Conservation (phyloP, 768 basidiomycete species). For the Pleurotus sapidus region DNA sequence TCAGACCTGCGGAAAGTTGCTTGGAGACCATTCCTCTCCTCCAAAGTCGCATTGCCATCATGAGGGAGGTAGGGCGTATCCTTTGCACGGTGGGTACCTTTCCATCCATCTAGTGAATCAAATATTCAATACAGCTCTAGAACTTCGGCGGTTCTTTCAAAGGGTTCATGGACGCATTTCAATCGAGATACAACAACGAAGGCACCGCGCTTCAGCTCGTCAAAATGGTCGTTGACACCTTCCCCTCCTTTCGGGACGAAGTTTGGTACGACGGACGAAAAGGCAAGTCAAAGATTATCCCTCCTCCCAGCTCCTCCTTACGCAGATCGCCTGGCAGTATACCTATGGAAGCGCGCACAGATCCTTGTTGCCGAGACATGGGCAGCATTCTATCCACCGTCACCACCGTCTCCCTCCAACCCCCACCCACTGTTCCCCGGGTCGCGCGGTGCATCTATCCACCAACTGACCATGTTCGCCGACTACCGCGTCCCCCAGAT, state of each 20-base stretch:
- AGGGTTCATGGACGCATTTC: slow-evolving; percentile 63
- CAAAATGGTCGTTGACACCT: slow-evolving; percentile 62
- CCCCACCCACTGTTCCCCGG: slow-evolving; percentile 76
- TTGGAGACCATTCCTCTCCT: slow-evolving; percentile 70
- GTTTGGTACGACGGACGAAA: slow-evolving; percentile 50
- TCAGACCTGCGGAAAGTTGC: slow-evolving; percentile 56
- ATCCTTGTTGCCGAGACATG: slow-evolving; percentile 90
- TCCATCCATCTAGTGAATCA: not conserved
- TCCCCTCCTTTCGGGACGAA: slow-evolving; percentile 79
- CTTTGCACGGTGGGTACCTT: slow-evolving; percentile 57
- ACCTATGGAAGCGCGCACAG: slow-evolving; percentile 88
- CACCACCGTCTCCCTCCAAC: slow-evolving; percentile 27
- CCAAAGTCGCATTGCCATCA: slow-evolving; percentile 65
- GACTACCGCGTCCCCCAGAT: slow-evolving; percentile 93
- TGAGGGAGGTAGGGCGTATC: slow-evolving; percentile 75
- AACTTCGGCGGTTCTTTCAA: slow-evolving; percentile 69
- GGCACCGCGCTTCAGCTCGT: slow-evolving; percentile 76
- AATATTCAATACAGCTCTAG: slow-evolving; percentile 27
- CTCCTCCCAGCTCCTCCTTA: slow-evolving; percentile 1
- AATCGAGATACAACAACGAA: slow-evolving; percentile 42
- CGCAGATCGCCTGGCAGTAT: slow-evolving; percentile 41
- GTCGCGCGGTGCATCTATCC: slow-evolving; percentile 52
- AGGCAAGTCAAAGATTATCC: slow-evolving; percentile 35
- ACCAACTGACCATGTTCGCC: slow-evolving; percentile 87
- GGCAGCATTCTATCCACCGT: slow-evolving; percentile 83